A percentile compares a stretch with the other conserved stretches of the same genome.
Conservation (phyloP, 495 filamentous ascomycete genomes). For the Lepidopterella palustris region DNA sequence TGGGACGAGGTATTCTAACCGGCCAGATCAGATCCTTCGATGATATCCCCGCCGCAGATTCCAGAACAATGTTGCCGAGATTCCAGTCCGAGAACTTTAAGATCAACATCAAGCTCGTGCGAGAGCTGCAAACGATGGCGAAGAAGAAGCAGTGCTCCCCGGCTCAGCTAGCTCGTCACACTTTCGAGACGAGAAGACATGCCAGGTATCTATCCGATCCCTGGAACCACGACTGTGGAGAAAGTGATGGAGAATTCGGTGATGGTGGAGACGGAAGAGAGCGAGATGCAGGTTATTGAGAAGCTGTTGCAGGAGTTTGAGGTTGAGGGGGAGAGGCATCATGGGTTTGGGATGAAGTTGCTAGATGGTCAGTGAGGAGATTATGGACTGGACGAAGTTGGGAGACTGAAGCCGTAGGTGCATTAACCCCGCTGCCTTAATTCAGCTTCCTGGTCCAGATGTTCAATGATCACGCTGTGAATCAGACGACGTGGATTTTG, state of each 20-base stretch:
- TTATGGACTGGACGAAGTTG: no score
- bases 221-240: background rate
- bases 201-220: background rate
- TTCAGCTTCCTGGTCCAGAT: no score
- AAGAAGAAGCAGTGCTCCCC: background rate
- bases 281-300: background rate
- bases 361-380: no score
- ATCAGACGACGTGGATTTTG: no score
- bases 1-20: background rate
- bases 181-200: background rate
- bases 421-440: no score
- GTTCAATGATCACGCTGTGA: no score
- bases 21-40: background rate
- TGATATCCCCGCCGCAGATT: background rate
- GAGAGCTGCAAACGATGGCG: background rate
- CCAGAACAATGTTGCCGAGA: background rate
- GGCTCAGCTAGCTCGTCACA: background rate
- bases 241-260: background rate
- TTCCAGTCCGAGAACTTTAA: constrained; percentile 1
- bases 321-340: background rate
- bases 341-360: background rate
- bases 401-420: no score
- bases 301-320: background rate
- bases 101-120: background rate
- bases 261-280: background rate